Evolutionary conservation across 176 grass and related monocot genomes (phyloP), one percentile per base, ranked within the genome.

Genomic region (Puya raimondii): DNA sequence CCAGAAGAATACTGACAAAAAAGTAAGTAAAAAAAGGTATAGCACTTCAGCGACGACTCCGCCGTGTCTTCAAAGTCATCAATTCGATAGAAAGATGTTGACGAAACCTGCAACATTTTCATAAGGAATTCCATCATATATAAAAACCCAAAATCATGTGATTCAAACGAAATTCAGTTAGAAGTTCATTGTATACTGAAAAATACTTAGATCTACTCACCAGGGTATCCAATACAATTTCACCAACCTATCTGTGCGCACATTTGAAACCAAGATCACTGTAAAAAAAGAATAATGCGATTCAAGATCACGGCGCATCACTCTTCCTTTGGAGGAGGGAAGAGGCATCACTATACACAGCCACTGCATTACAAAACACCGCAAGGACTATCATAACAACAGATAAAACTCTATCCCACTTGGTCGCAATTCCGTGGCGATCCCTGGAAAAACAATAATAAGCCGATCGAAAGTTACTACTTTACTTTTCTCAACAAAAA

Each of bases 361-460:
- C 93, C 63, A 92, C 77, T 25, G 78, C 71, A 47, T 96, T 96
- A 25, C 88, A 96, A 22, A 89, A 56, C n/a, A 96, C 86, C 0
- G 93, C 93, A 67, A 96, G 81, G 64, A 87, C 74, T 47, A 92
- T 96, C 93, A 96, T 96, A 49, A 90, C 80, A 75, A 87, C 22
- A 1, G 89, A 83, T 22, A 96, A 20, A 5, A 89, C 75, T 48
- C 56, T 87, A 72, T 96, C 89, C 81, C 85, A 83, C 23, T 87
- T 96, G 66, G 80, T 81, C 2, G 88, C 79, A 53, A 96, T 87
- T 22, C 81, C 69, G 75, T 92, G 86, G 0, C 54, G 73, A 84
- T 96, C 84, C 77, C 93, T 96, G 76, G 51, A 12, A 85, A 47
- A 47, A 80, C 20, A 81, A 73, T 7, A 20, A 53, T 16, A 49